These are phyloP conservation scores for Epichloe aotearoae DNA, from an alignment of 2,329 filamentous ascomycete genomes.

Conservation along the genomic window DNA sequence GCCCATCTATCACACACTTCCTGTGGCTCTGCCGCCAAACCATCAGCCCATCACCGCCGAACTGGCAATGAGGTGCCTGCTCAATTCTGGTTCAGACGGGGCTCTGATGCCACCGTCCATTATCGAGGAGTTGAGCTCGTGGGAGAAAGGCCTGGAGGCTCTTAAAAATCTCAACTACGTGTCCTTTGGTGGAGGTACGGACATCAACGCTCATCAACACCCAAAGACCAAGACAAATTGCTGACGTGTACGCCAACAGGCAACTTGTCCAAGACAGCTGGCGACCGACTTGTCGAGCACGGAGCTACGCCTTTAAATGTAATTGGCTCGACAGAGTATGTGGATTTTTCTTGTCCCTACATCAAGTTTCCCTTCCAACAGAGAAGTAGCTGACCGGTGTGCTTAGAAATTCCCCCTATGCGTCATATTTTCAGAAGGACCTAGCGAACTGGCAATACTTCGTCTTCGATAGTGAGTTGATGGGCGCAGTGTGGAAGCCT, in stretches of 20 bases:
- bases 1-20: constrained; percentile 17
- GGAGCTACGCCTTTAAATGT: constrained; percentile 23
- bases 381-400: not conserved
- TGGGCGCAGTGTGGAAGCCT: constrained; percentile 28
- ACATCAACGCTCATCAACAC: not conserved
- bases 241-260: constrained; percentile 12
- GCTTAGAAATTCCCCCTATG: constrained; percentile 21
- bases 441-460: constrained; percentile 29
- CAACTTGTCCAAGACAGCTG: constrained; percentile 23
- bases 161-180: constrained; percentile 23
- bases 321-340: constrained; percentile 30
- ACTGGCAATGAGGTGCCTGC: constrained; percentile 18
- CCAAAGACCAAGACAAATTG: constrained; percentile 1
- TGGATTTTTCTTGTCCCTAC: not conserved
- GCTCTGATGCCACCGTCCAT: constrained; percentile 25
- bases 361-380: not conserved
- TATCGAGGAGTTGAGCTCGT: constrained; percentile 28
- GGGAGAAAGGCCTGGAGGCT: constrained; percentile 14
- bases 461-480: constrained; percentile 24
- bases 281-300: constrained; percentile 22
- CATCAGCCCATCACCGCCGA: constrained; percentile 23
- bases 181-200: constrained; percentile 24
- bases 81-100: constrained; percentile 15
- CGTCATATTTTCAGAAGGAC: constrained; percentile 20
- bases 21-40: constrained; percentile 16